Percentiles rank a stretch among this genome's conserved stretches.
These are phyloP conservation scores for Hevea brasiliensis DNA, from an alignment of 345 rosid species.

Conservation along the genomic window DNA sequence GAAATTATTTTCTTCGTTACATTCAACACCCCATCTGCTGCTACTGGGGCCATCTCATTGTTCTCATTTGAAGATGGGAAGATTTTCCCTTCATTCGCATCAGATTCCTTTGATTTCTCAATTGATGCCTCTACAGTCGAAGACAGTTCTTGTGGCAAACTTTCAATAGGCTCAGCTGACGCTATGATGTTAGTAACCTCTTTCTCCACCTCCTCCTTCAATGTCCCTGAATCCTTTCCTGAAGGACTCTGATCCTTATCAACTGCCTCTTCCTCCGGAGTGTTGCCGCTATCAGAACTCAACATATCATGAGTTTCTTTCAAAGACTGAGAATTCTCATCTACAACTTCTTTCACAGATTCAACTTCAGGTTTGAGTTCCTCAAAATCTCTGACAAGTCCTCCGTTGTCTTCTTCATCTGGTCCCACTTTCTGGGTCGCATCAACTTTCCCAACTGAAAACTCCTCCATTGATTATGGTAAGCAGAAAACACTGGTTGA, in stretches of 20 bases:
- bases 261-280: slow-evolving; percentile 30
- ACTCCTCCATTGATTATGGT: slow-evolving; percentile 31
- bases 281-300: slow-evolving; percentile 14
- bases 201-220: slow-evolving; percentile 23
- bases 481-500: neutral
- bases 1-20: slow-evolving; percentile 9
- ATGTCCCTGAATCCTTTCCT: slow-evolving; percentile 12
- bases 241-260: slow-evolving; percentile 8
- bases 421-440: slow-evolving; percentile 24
- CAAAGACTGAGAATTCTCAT: slow-evolving; percentile 10
- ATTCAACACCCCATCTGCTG: slow-evolving; percentile 11
- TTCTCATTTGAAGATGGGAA: slow-evolving; percentile 10
- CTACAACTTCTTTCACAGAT: slow-evolving; percentile 16
- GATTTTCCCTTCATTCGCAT: slow-evolving; percentile 11
- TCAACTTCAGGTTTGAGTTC: slow-evolving; percentile 20
- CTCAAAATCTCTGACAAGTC: slow-evolving; percentile 4
- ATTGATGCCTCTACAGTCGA: slow-evolving; percentile 11
- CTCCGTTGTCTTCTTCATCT: slow-evolving; percentile 11
- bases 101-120: slow-evolving; percentile 17
- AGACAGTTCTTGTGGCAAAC: slow-evolving; percentile 13
- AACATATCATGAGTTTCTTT: slow-evolving; percentile 17
- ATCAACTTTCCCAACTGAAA: slow-evolving; percentile 23
- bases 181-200: slow-evolving; percentile 15
- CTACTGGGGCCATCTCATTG: neutral
- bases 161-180: slow-evolving; percentile 12